Evolutionary conservation across 2,329 filamentous ascomycete species (phyloP), one percentile per base, ranked within the genome.

Genomic region (Cladosporium colombiae): DNA sequence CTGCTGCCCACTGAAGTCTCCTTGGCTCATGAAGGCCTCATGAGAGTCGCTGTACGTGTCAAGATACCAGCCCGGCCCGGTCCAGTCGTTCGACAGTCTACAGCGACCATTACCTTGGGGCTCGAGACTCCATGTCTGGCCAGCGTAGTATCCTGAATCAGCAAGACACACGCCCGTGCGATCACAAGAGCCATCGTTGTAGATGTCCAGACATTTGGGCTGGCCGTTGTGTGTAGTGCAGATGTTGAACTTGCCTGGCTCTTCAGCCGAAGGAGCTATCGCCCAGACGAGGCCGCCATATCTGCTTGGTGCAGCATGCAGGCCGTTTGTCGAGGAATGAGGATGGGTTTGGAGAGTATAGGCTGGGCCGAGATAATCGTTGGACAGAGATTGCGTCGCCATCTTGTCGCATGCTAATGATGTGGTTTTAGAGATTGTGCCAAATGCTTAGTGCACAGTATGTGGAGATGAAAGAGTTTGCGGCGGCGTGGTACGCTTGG

Each of bases 1-100:
- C 33, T 57, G 55, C 55, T 57, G 55, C 33, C 29, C 55, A 37
- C 55, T 57, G n/a, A 57, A 57, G 33, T 57, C 31, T n/a, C 55
- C 31, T 5, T n/a, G 27, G 31, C 31, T 57, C 27, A 57, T 57
- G n/a, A 57, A 57, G 2, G 55, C 55, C 55, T 57, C 55, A 25
- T 40, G 55, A 5, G 55, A 57, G 16, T 57, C 55, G 31, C 55
- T 57, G 31, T 57, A 57, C n/a, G 55, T 57, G 21, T 57, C 55
- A 33, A 57, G 55, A 40, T 57, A 57, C 55, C 55, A 57, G 55
- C 31, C 55, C 40, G 55, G 55, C 2, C 55, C 31, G 2, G 55
- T 57, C 16, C 29, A 57, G 31, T 57, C 55, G 33, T 57, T 57
- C 29, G 33, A 57, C 14, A 57, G 55, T 31, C 40, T 57, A 10